Base-by-base conservation (phyloP, 2,329 filamentous ascomycete species). In the Pestalotiopsis sp. region DNA sequence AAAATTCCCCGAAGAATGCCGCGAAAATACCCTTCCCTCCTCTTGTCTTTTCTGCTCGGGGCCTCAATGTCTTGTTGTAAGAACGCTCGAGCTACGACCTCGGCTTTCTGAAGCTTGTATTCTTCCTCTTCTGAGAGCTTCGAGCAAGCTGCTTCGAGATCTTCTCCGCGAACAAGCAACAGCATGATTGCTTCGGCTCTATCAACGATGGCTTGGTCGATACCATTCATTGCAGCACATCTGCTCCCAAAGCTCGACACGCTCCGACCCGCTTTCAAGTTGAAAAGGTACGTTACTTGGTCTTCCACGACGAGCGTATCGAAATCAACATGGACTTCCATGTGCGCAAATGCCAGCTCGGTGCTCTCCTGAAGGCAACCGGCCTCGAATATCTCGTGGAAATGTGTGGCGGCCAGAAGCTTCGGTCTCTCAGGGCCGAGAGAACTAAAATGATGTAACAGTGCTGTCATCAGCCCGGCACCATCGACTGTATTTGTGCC, bases 171-270 rank as follows among this genome's bases (percentile, higher is more conserved):
- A 17, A 89, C 88, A 41, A 92, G 84, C 17, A 96, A 82, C 6
- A 89, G 79, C 25, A 92, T 89, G 45, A 99, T 85, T 7, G 91
- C 87, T 71, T 94, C 91, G 0, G 95, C 94, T 67, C 95, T 89
- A 17, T 91, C 83, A 6, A 98, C 87, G 11, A 98, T 88, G 4
- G 86, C 84, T 20, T 81, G 76, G 38, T 93, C 91, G 14, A 99
- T 90, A 1, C 95, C 95, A 74, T 97, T 98, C 79, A 97, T 88
- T 3, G 90, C 90, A 36, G 96, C 96, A 76, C 96, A 98, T 79
- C 88, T 87, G 36, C 91, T 93, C 0, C 96, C 96, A 75, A 97
- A 97, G 76, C 94, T 98, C 14, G 92, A 92, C 7, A 84, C 89
- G 73, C 91, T 95, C 68, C 91, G 86, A 0, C 95, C 95, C 2